phyloP scores from a whole-genome alignment of 768 basidiomycete species.

The Ephemerocybe angulata region DNA sequence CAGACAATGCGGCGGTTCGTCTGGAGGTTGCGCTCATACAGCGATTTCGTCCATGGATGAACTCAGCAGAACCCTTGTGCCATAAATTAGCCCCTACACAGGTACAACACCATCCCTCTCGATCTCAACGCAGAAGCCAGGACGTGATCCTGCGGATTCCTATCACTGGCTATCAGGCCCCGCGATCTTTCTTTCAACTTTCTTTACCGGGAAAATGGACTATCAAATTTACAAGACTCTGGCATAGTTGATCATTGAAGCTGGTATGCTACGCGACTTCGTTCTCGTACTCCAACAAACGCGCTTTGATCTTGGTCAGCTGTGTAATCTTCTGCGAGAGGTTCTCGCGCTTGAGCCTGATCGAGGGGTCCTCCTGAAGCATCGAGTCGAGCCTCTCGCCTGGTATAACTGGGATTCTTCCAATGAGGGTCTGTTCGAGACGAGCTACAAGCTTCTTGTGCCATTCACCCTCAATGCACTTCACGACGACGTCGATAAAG shows the following conservation, averaged over 20 bases:
- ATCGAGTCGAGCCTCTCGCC: constrained; percentile 19
- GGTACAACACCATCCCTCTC: too few relatives aligned
- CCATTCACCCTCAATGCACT: constrained; percentile 41
- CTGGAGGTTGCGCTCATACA: too few relatives aligned
- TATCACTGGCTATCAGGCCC: too few relatives aligned
- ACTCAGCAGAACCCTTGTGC: too few relatives aligned
- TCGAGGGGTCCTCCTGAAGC: constrained; percentile 38
- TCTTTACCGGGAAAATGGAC: too few relatives aligned
- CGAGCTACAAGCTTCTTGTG: constrained; percentile 35
- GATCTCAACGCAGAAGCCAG: too few relatives aligned
- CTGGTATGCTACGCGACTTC: neutral
- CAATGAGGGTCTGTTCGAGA: constrained; percentile 35
- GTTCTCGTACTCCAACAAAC: constrained; percentile 15
- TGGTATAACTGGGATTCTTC: constrained; percentile 20
- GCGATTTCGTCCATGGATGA: too few relatives aligned
- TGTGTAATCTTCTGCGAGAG: constrained; percentile 24
- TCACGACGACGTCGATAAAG: constrained; percentile 51
- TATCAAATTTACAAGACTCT: neutral
- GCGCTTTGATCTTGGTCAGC: constrained; percentile 31
- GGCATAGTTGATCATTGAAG: neutral
- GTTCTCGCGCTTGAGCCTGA: constrained; percentile 26
- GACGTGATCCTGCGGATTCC: too few relatives aligned
- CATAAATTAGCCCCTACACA: too few relatives aligned
- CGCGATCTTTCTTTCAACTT: too few relatives aligned
- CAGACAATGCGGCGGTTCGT: too few relatives aligned